phyloP scores from a whole-genome alignment of 768 basidiomycete species.

The Amanita brunnescens region DNA sequence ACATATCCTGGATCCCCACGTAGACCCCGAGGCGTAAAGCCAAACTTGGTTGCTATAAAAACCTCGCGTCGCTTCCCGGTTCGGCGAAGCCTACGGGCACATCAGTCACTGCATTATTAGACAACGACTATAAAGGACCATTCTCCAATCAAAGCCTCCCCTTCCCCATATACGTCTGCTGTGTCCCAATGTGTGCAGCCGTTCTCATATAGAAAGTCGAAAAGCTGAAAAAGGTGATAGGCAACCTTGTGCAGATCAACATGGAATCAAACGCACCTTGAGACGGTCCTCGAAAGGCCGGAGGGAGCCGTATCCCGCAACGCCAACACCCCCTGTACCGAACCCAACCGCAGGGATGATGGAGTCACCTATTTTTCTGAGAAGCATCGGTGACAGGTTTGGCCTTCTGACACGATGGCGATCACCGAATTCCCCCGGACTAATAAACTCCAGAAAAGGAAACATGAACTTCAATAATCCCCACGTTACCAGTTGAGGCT shows the following conservation, averaged over 20 bases:
- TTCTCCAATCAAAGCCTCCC: constrained; percentile 34
- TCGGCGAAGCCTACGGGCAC: constrained; percentile 31
- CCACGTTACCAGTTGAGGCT: no score
- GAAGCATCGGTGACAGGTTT: neutral
- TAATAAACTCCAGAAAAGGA: no score
- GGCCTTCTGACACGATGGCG: no score
- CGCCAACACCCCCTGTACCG: constrained; percentile 51
- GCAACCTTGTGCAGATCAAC: neutral
- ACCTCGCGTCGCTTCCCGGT: constrained; percentile 43
- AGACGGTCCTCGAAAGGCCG: constrained; percentile 49
- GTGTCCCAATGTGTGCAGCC: constrained; percentile 44
- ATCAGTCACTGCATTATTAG: neutral
- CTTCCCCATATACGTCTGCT: constrained; percentile 36
- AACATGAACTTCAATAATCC: no score
- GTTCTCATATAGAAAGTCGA: constrained; percentile 31
- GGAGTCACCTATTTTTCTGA: constrained; percentile 34
- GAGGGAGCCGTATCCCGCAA: constrained; percentile 32
- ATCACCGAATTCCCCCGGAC: no score
- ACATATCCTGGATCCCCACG: constrained; percentile 31
- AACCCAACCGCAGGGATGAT: constrained; percentile 46
- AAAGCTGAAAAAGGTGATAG: constrained; percentile 17
- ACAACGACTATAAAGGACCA: constrained; percentile 20
- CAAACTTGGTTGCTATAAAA: constrained; percentile 53
- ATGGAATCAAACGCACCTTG: constrained; percentile 33
- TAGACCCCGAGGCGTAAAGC: constrained; percentile 11